Evolutionary conservation across 352 stramenopile genomes (phyloP).

Genomic region (Phytopythium boreale): DNA sequence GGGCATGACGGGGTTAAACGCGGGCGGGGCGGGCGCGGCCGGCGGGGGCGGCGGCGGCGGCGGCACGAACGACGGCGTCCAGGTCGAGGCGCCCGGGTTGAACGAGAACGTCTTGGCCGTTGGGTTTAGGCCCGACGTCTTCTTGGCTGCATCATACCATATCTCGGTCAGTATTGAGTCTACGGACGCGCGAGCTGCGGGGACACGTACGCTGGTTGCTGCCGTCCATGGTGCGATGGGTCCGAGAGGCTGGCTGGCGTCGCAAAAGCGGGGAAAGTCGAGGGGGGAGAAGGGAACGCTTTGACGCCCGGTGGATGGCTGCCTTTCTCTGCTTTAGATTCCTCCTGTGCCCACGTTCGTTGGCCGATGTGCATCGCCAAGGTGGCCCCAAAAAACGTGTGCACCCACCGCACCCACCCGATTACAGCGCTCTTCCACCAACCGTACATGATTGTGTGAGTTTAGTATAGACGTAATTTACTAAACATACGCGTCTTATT

Average conservation of each 20-base stretch:
- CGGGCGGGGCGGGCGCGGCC: constrained; percentile 21
- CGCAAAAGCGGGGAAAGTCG: neutral
- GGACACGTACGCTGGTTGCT: constrained; percentile 38
- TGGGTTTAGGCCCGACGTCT: constrained; percentile 45
- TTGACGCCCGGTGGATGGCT: neutral
- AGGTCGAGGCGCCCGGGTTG: constrained; percentile 63
- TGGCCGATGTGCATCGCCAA: neutral
- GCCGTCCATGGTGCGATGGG: constrained; percentile 28
- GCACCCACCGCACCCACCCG: neutral
- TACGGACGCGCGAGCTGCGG: neutral
- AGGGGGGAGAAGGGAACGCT: neutral
- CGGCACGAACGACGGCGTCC: constrained; percentile 44
- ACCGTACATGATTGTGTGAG: neutral
- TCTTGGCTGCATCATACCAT: constrained; percentile 40
- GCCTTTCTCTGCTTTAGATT: neutral
- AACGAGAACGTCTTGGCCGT: constrained; percentile 74
- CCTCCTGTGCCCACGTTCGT: neutral
- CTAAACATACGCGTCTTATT: neutral
- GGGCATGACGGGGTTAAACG: constrained; percentile 72
- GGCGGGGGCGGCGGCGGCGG: constrained; percentile 44
- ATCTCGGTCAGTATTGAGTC: neutral
- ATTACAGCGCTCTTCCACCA: too few relatives aligned
- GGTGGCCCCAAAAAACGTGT: neutral
- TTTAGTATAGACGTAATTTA: neutral
- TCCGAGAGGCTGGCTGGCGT: neutral